phyloP scores from a whole-genome alignment of 2,329 filamentous ascomycete genomes.

The Clonostachys solani region DNA sequence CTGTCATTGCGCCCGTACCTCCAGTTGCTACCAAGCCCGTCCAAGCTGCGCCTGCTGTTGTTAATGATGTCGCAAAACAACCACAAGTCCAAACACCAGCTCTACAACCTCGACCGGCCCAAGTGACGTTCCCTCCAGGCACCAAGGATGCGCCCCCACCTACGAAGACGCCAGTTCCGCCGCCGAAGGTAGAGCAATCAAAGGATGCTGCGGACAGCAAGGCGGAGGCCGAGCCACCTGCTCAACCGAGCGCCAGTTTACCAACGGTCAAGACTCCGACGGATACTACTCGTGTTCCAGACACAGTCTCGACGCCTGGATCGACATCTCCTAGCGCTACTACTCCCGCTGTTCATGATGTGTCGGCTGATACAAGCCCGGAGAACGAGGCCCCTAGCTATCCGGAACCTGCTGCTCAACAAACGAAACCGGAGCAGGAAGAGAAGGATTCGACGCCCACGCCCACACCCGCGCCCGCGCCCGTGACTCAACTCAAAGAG shows the following conservation, averaged over 20 bases:
- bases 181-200: too few relatives aligned
- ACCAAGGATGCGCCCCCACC: slow-evolving; percentile 18
- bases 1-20: not conserved
- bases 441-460: not conserved
- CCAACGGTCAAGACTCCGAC: not conserved
- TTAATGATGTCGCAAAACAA: not conserved
- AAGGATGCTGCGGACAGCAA: too few relatives aligned
- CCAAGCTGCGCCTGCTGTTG: not conserved
- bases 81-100: not conserved
- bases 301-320: slow-evolving; percentile 47
- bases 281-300: slow-evolving; percentile 30
- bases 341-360: slow-evolving; percentile 64
- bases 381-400: slow-evolving; percentile 62
- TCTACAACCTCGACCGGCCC: slow-evolving; percentile 10
- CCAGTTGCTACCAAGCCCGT: not conserved
- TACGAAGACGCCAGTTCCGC: not conserved
- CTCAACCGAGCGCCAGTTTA: not conserved
- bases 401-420: slow-evolving; percentile 24
- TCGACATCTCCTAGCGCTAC: slow-evolving; percentile 72
- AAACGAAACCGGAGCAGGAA: not conserved
- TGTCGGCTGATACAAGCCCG: slow-evolving; percentile 70
- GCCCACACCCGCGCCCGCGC: too few relatives aligned
- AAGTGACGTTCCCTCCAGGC: slow-evolving; percentile 23
- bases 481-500: not conserved
- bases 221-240: too few relatives aligned